Percentiles rank a stretch among this genome's conserved stretches.
Evolutionary conservation across 2,329 filamentous ascomycete genomes (phyloP).

Genomic region (Hirsutella minnesotensis): DNA sequence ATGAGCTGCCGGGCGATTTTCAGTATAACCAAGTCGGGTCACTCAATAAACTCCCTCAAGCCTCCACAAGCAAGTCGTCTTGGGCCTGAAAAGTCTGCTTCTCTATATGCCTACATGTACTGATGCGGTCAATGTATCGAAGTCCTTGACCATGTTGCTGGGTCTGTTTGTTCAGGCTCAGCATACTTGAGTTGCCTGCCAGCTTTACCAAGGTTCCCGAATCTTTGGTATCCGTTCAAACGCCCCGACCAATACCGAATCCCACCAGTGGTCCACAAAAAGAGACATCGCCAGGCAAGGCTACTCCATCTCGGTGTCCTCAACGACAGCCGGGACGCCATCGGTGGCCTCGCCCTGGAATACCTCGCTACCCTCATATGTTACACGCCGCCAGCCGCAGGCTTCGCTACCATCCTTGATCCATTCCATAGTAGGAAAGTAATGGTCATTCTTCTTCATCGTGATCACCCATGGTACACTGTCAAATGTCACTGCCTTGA

Average conservation of each 20-base stretch:
- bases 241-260: constrained; percentile 16
- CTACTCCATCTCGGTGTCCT: constrained; percentile 32
- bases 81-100: too few species aligned
- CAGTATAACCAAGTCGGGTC: too few species aligned
- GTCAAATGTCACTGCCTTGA: constrained; percentile 97
- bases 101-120: too few species aligned
- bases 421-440: constrained; percentile 64
- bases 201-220: neutral
- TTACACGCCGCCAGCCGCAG: constrained; percentile 51
- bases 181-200: too few species aligned
- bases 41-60: too few species aligned
- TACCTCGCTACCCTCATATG: constrained; percentile 44
- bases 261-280: neutral
- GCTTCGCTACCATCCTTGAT: constrained; percentile 48
- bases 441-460: constrained; percentile 99
- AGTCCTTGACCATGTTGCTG: too few species aligned
- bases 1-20: too few species aligned
- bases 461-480: constrained; percentile 99
- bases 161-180: too few species aligned
- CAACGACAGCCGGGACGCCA: constrained; percentile 29
- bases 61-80: too few species aligned
- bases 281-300: neutral
- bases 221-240: constrained; percentile 24
- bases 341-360: constrained; percentile 43
- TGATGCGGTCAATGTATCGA: too few species aligned